Evolutionary conservation across 441 rosid genomes (phyloP).

Genomic region (Adansonia madagascariensis): DNA sequence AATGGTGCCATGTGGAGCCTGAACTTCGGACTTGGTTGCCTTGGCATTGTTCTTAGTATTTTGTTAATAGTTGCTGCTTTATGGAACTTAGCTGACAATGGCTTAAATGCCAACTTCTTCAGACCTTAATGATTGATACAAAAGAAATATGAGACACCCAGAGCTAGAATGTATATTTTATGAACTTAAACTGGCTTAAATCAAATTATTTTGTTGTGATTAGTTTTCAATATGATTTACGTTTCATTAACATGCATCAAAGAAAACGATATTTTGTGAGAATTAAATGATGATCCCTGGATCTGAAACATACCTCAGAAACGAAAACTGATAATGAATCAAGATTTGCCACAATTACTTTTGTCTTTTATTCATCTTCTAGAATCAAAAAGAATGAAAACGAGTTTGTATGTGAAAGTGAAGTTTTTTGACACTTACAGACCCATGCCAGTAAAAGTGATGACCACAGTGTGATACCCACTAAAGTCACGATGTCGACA

Average conservation of each 20-base stretch:
- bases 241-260: not conserved
- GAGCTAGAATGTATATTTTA: not conserved
- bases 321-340: not conserved
- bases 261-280: not conserved
- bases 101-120: slow-evolving; percentile 56
- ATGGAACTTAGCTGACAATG: slow-evolving; percentile 44
- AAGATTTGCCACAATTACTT: not conserved
- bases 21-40: slow-evolving; percentile 49
- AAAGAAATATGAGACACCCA: not conserved
- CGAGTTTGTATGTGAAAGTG: not conserved
- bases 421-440: not conserved
- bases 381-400: not conserved
- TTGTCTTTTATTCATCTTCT: not conserved
- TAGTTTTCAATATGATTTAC: too few species aligned
- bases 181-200: not conserved
- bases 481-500: not conserved
- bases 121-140: slow-evolving; percentile 34
- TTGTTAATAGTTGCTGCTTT: slow-evolving; percentile 43
- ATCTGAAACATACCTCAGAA: not conserved
- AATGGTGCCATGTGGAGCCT: slow-evolving; percentile 40
- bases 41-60: slow-evolving; percentile 40
- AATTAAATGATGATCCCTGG: not conserved
- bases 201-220: not conserved
- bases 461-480: not conserved
- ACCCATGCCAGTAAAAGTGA: not conserved